Evolutionary conservation across 2,329 filamentous ascomycete species (phyloP), one percentile per base, ranked within the genome.

Genomic region (Penicillium sp.): DNA sequence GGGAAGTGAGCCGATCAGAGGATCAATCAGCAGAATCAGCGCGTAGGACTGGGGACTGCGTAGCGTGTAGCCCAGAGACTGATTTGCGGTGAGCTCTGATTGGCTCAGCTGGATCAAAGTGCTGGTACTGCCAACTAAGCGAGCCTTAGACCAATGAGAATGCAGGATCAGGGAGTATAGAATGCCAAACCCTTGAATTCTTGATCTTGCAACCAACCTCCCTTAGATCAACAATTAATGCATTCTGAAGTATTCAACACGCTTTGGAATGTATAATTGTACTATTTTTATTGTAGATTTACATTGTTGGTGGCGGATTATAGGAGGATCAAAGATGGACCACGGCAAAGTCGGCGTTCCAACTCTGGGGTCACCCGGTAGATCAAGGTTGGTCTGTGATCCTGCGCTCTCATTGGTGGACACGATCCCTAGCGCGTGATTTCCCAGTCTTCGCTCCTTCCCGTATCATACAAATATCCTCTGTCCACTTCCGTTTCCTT

Each of bases 381-480:
- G 65, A 70, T 71, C 67, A 70, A 61, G 55, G 56, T 65, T 60
- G 61, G 58, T 35, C 53, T 48, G 41, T 68, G 71, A 71, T 72
- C 70, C 67, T 60, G 27, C 1, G 0, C 54, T 49, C 71, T 76
- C 66, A 77, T 77, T 77, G 75, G 75, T 60, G 53, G 66, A 69
- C 68, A 60, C 45, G 10, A 55, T 38, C 21, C 53, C 61, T 73
- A 71, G 73, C 67, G 73, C 61, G 73, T 77, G 73, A 76, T 75
- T 73, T 68, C 67, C 62, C 62, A 43, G 45, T 55, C 62, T 62
- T 68, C 69, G 63, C 70, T 67, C 62, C 66, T 58, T 56, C 61
- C 48, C 63, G 56, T 61, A 59, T 67, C 68, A 71, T 77, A 76
- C 72, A 77, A 77, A 77, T 77, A 76, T 70, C 69, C 60, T 66